Base-by-base conservation (phyloP, 352 stramenopile genomes). In the Globisporangium paroecandrum region DNA sequence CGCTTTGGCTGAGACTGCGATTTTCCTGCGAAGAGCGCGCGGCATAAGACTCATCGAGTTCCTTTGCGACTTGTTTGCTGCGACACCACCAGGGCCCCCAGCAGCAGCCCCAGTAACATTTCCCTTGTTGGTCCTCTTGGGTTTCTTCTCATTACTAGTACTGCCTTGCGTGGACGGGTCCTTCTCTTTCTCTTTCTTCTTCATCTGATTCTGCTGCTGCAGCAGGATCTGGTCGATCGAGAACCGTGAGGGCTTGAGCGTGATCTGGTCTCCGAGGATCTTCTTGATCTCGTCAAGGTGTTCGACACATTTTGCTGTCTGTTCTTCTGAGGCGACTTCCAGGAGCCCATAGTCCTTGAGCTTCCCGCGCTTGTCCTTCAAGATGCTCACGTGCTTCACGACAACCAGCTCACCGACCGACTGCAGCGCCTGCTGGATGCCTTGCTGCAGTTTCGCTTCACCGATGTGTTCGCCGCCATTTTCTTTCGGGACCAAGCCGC, bases 271-370 rank as follows among this genome's bases (percentile, higher is more conserved):
- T 4, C 80, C 78, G 0, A 91, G 64, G 32, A 77, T 70, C 5
- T 47, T 24, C 68, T 82, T 69, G 3, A 91, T 24, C 4, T 76
- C 73, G 13, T 61, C 25, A 2, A 67, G 53, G 25, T 79, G 78
- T 22, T 59, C 51, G 3, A 90, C 55, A 24, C 76, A 83, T 54
- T 69, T 69, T 0, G 66, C 32, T 5, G 71, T 69, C n/a, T 83
- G 71, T 1, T 73, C 70, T 15, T 63, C 15, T 25, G 86, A 68
- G 0, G 69, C 67, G 4, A 89, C 46, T 58, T 89, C 71, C n/a
- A 92, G 77, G 2, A 92, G 77, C 1, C 73, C 83, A 47, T 90
- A 90, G 57, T 90, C 82, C 60, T 92, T 92, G 5, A 80, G 71
- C n/a, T 79, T 81, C 0, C 80, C 80, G 25, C 78, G 74, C n/a